A percentile compares a stretch with the other conserved stretches of the same genome.
Evolutionary conservation across 2,329 filamentous ascomycete genomes (phyloP).

Genomic region (Delphinella strobiligena): DNA sequence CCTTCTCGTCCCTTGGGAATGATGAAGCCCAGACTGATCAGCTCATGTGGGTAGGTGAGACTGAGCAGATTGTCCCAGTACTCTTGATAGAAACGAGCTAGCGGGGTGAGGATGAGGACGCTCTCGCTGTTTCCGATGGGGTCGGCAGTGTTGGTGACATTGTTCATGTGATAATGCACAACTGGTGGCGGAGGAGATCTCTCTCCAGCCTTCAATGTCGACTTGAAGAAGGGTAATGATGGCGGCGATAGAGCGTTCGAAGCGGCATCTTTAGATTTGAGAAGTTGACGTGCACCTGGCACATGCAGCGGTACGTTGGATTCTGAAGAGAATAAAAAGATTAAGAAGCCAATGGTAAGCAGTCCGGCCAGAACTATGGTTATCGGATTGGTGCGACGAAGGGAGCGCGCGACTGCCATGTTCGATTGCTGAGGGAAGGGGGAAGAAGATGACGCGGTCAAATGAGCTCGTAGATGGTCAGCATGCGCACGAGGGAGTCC

Average conservation of each 20-base stretch:
- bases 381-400: slow-evolving; percentile 69
- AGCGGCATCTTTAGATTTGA: slow-evolving; percentile 42
- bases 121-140: slow-evolving; percentile 72
- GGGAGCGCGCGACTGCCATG: slow-evolving; percentile 51
- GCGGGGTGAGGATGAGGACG: slow-evolving; percentile 81
- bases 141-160: slow-evolving; percentile 68
- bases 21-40: slow-evolving; percentile 93
- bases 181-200: slow-evolving; percentile 65
- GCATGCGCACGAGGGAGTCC: background rate
- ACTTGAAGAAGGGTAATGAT: slow-evolving; percentile 62
- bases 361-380: slow-evolving; percentile 61
- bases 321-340: slow-evolving; percentile 36
- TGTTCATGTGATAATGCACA: slow-evolving; percentile 88
- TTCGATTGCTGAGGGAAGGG: slow-evolving; percentile 9
- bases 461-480: background rate
- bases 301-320: slow-evolving; percentile 22
- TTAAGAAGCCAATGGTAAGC: slow-evolving; percentile 50
- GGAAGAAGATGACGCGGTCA: background rate
- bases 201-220: slow-evolving; percentile 41
- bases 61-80: slow-evolving; percentile 92
- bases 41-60: slow-evolving; percentile 79
- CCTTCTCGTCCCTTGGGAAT: slow-evolving; percentile 88
- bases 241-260: slow-evolving; percentile 61
- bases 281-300: slow-evolving; percentile 37
- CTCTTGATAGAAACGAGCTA: slow-evolving; percentile 82